Conservation (phyloP, 140 eudicot genomes). For the Bidens hawaiensis region DNA sequence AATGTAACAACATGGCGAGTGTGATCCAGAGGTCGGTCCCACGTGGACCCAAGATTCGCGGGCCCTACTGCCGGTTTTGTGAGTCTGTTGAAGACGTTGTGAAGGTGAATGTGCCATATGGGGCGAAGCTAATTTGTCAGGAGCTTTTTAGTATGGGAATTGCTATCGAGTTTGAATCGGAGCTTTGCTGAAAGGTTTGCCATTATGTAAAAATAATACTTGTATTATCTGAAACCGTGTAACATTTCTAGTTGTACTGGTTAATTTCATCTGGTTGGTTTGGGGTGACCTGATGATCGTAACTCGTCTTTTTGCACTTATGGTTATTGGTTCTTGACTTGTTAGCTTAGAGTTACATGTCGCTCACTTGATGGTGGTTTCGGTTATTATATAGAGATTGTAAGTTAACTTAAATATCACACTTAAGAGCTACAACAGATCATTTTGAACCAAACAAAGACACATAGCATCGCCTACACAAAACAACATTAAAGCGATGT, state of each 20-base stretch:
- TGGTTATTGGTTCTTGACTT: not conserved
- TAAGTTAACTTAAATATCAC: too few relatives aligned
- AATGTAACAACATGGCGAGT: constrained; percentile 68
- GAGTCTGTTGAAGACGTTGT: constrained; percentile 75
- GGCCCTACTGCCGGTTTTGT: constrained; percentile 81
- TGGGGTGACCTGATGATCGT: not conserved
- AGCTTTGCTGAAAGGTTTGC: constrained; percentile 44
- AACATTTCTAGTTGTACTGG: constrained; percentile 1
- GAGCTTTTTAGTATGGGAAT: constrained; percentile 97
- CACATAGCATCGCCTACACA: not conserved
- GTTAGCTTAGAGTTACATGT: not conserved
- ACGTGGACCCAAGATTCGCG: constrained; percentile 79
- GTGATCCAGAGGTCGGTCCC: constrained; percentile 64
- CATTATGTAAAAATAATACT: not conserved
- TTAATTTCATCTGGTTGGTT: not conserved
- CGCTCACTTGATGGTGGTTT: not conserved
- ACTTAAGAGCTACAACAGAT: too few relatives aligned
- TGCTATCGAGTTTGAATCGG: constrained; percentile 61
- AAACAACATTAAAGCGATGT: not conserved
- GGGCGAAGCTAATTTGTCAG: constrained; percentile 80
- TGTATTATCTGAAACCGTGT: not conserved
- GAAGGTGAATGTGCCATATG: constrained; percentile 77
- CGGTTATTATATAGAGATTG: too few relatives aligned
- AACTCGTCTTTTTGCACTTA: not conserved
- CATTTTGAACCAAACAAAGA: too few relatives aligned